Evolutionary conservation across 176 grass and related monocot genomes (phyloP), one percentile per base, ranked within the genome.

Genomic region (Themeda triandra): DNA sequence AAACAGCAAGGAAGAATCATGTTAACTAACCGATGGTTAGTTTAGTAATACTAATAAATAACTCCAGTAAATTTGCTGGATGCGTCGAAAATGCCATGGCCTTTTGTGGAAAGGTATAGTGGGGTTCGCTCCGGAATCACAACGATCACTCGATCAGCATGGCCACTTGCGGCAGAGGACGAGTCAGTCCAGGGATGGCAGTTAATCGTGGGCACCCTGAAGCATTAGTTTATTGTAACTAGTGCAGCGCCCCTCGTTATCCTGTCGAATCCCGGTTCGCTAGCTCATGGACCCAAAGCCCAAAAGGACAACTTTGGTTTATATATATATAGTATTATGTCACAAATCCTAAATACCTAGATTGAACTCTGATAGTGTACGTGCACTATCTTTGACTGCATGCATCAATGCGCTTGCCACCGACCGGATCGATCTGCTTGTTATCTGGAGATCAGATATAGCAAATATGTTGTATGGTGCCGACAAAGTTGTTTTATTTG

Each of bases 111-210:
- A 37, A 24, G 19, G 36, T 85, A 78, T 85, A 86, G 88, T 90
- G 88, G 88, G 56, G 67, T 60, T 90, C 88, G 84, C 36, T 79
- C 86, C 73, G 88, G 88, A 74, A 90, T 83, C 80, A 80, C 84
- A 90, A 86, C 83, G 78, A 85, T 15, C 21, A 2, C 13, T 73
- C 83, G 78, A 85, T 15, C 21, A 2, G 18, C 80, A 83, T 49
- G 45, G 48, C 65, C 71, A 70, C 49, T 53, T 53, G 49, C 49
- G 8, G n/a, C n/a, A n/a, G n/a, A n/a, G n/a, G 18, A 53, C 49
- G 48, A 51, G 48, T 51, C 49, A 5, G 6, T 17, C 46, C 46
- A 49, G 41, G 23, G 25, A 24, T 45, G 68, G 37, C 88, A 31
- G 88, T 90, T 90, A 90, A 83, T 90, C 69, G 88, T 90, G 88